These are phyloP conservation scores for Ophiostoma piceae DNA, from an alignment of 2,329 filamentous ascomycete species.

Conservation along the genomic window DNA sequence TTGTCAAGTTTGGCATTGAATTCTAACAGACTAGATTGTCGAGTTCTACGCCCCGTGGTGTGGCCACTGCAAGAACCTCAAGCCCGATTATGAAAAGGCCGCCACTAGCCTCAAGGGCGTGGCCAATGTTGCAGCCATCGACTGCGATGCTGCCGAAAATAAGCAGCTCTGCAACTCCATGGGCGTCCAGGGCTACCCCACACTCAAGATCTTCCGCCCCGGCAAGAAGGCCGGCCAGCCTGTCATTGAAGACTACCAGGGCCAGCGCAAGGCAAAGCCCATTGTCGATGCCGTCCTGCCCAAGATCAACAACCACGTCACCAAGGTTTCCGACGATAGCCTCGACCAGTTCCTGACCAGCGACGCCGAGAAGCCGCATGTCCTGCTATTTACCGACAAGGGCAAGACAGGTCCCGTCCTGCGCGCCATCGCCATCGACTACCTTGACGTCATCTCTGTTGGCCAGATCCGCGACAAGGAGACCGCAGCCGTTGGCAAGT, in stretches of 20 bases:
- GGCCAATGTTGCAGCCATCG: conserved; percentile 87
- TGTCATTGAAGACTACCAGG: conserved; percentile 84
- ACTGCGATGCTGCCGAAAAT: conserved; percentile 92
- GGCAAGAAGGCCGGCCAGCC: conserved; percentile 69
- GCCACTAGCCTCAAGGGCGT: conserved; percentile 85
- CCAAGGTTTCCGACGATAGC: conserved; percentile 71
- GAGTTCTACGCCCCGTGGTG: conserved; percentile 99
- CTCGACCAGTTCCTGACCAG: conserved; percentile 67
- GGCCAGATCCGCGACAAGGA: conserved; percentile 84
- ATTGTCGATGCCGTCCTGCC: conserved; percentile 82
- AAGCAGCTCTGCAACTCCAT: conserved; percentile 79
- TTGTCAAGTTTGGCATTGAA: no score
- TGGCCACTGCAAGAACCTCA: conserved; percentile 92
- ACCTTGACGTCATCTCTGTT: conserved; percentile 53
- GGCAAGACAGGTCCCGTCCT: conserved; percentile 55
- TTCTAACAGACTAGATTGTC: conserved; percentile 44
- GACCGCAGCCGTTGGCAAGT: conserved; percentile 62
- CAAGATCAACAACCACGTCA: conserved; percentile 89
- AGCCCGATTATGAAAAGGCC: conserved; percentile 91
- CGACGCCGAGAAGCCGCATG: conserved; percentile 70
- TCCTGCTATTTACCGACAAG: conserved; percentile 90
- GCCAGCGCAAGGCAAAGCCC: conserved; percentile 71
- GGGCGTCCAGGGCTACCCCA: conserved; percentile 91
- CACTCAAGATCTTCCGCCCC: conserved; percentile 86
- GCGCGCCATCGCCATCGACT: conserved; percentile 59